Evolutionary conservation across 1,284 basidiomycete genomes (phyloP).

Genomic region (Paramarasmius palmivorus): DNA sequence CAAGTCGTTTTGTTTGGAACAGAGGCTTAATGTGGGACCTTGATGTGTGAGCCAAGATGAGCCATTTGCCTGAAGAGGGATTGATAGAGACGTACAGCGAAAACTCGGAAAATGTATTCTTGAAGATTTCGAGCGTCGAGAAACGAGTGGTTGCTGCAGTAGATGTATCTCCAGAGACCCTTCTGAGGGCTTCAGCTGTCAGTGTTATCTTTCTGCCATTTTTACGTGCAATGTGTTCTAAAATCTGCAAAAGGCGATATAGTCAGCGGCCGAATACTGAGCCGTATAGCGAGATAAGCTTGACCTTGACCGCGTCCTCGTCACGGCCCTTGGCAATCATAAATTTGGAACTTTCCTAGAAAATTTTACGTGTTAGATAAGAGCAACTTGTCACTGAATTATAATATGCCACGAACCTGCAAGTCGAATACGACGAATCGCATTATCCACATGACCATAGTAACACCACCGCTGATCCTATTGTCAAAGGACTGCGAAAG

Average conservation of each 20-base stretch:
- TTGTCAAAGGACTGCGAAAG: constrained; percentile 7
- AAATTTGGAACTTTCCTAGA: constrained; percentile 58
- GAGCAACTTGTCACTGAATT: too few species aligned
- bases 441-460: constrained; percentile 44
- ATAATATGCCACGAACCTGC: constrained; percentile 20
- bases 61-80: neutral
- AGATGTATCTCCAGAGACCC: constrained; percentile 27
- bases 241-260: constrained; percentile 29
- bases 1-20: constrained; percentile 50
- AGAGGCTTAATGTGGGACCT: constrained; percentile 52
- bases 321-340: constrained; percentile 57
- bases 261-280: neutral
- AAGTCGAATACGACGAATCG: constrained; percentile 50
- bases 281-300: neutral
- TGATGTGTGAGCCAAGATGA: constrained; percentile 1
- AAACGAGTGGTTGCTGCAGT: constrained; percentile 19
- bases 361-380: too few species aligned
- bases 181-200: constrained; percentile 43
- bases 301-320: constrained; percentile 51
- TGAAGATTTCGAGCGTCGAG: constrained; percentile 31
- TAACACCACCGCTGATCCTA: constrained; percentile 40
- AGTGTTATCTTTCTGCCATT: constrained; percentile 51
- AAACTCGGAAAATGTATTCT: constrained; percentile 39
- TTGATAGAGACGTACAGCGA: constrained; percentile 32
- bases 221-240: constrained; percentile 49